These are phyloP conservation scores for Tympanopsis confertula DNA, from an alignment of 2,329 filamentous ascomycete species.

Conservation along the genomic window DNA sequence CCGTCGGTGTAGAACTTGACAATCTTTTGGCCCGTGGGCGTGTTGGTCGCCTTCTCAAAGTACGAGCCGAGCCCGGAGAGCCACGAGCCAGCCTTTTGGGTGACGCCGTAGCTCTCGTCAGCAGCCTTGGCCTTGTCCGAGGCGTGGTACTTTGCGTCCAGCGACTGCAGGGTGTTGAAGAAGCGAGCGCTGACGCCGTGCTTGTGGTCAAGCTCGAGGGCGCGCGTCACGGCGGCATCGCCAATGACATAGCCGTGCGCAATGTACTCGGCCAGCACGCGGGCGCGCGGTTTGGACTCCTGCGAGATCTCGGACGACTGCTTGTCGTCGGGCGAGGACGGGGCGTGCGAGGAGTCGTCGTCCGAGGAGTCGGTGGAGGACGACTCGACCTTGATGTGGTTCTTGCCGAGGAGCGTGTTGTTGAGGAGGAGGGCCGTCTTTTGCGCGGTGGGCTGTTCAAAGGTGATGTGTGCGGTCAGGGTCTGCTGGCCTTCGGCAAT, in stretches of 20 bases:
- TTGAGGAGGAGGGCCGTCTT: constrained; percentile 95
- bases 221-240: constrained; percentile 63
- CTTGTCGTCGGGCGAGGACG: constrained; percentile 38
- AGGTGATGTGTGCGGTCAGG: constrained; percentile 83
- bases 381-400: constrained; percentile 67
- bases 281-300: constrained; percentile 90
- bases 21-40: constrained; percentile 78
- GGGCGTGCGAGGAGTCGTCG: constrained; percentile 42
- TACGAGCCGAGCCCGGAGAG: constrained; percentile 66
- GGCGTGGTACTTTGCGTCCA: constrained; percentile 80
- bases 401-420: constrained; percentile 84
- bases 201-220: constrained; percentile 78
- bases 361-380: constrained; percentile 52
- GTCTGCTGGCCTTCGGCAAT: constrained; percentile 56
- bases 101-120: constrained; percentile 76
- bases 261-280: constrained; percentile 92
- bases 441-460: constrained; percentile 91
- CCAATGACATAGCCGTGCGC: constrained; percentile 85
- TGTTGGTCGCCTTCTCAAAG: constrained; percentile 85
- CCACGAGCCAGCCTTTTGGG: constrained; percentile 55
- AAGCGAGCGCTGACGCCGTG: constrained; percentile 79
- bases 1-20: constrained; percentile 77
- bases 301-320: constrained; percentile 67
- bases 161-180: constrained; percentile 60
- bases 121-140: constrained; percentile 74